Conservation (phyloP, 495 filamentous ascomycete genomes). For the Tuber umbilicatum region DNA sequence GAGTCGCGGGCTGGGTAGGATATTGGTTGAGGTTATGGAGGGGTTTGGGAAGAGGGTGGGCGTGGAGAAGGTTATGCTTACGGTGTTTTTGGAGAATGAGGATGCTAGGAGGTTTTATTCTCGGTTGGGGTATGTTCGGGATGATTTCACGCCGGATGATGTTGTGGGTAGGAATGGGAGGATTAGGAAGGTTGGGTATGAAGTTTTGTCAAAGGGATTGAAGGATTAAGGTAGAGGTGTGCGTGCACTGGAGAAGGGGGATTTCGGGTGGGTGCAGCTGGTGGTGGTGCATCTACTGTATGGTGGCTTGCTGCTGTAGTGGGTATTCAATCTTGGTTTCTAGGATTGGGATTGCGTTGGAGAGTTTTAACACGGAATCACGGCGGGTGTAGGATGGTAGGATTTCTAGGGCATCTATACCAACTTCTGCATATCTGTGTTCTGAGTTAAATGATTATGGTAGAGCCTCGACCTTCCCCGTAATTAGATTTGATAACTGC, state of each 20-base stretch:
- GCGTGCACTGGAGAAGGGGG: background rate
- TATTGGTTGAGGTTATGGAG: slow-evolving; percentile 26
- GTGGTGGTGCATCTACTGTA: background rate
- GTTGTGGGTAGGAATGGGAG: slow-evolving; percentile 15
- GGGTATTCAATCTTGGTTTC: background rate
- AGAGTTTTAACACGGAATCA: background rate
- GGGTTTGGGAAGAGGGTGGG: slow-evolving; percentile 31
- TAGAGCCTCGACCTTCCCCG: background rate
- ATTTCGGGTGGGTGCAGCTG: background rate
- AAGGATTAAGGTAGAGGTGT: background rate
- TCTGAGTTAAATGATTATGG: background rate
- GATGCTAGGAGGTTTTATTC: slow-evolving; percentile 28
- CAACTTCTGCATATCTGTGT: background rate
- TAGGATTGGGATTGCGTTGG: background rate
- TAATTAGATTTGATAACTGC: too few relatives aligned
- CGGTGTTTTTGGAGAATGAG: slow-evolving; percentile 37
- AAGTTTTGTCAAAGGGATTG: slow-evolving; percentile 28
- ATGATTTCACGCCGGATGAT: background rate
- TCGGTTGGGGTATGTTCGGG: slow-evolving; percentile 22
- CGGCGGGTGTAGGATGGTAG: background rate
- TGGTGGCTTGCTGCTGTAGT: background rate
- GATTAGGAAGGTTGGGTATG: slow-evolving; percentile 29
- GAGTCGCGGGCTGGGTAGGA: slow-evolving; percentile 18
- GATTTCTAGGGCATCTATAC: background rate
- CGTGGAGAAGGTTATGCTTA: slow-evolving; percentile 35